Percentiles rank a stretch among this genome's conserved stretches.
phyloP scores from a whole-genome alignment of 352 stramenopile genomes.

The Globisporangium spinosum region DNA sequence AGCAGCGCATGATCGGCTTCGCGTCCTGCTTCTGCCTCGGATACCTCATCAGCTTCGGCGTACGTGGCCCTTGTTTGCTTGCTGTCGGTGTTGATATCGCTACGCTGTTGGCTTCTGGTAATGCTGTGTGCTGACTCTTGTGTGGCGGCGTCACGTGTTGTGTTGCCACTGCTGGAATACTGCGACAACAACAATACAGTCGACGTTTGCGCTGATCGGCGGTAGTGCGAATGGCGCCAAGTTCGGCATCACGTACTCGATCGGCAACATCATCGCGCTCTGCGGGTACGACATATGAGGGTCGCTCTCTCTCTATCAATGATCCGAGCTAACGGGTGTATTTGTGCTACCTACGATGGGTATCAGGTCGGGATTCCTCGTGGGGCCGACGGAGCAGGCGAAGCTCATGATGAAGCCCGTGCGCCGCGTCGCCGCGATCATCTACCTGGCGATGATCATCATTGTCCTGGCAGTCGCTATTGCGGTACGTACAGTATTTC shows the following conservation, averaged over 20 bases:
- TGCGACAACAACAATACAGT: conserved; percentile 28
- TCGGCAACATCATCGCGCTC: conserved; percentile 82
- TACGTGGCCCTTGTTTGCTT: conserved; percentile 23
- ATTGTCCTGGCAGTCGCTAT: conserved; percentile 69
- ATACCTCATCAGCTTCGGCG: conserved; percentile 81
- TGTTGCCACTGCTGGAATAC: background rate
- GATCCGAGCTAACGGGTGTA: too few relatives aligned
- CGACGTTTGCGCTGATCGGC: conserved; percentile 72
- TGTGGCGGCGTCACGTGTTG: background rate
- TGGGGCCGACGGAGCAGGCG: conserved; percentile 73
- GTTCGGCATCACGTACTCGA: conserved; percentile 80
- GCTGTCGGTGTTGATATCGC: too few relatives aligned
- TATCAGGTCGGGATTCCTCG: conserved; percentile 60
- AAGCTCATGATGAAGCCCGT: conserved; percentile 88
- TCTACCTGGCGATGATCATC: conserved; percentile 80
- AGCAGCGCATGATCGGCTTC: conserved; percentile 73
- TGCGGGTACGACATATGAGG: conserved; percentile 45
- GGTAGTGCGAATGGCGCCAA: conserved; percentile 66
- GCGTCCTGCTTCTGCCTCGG: conserved; percentile 71
- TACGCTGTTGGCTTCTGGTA: background rate
- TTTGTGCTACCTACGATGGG: too few relatives aligned
- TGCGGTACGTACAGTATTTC: conserved; percentile 27
- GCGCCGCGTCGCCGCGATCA: conserved; percentile 57
- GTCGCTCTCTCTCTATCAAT: background rate
- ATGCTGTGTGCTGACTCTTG: conserved; percentile 6